phyloP scores from a whole-genome alignment of 768 basidiomycete genomes.

The Leccinellum albellum region DNA sequence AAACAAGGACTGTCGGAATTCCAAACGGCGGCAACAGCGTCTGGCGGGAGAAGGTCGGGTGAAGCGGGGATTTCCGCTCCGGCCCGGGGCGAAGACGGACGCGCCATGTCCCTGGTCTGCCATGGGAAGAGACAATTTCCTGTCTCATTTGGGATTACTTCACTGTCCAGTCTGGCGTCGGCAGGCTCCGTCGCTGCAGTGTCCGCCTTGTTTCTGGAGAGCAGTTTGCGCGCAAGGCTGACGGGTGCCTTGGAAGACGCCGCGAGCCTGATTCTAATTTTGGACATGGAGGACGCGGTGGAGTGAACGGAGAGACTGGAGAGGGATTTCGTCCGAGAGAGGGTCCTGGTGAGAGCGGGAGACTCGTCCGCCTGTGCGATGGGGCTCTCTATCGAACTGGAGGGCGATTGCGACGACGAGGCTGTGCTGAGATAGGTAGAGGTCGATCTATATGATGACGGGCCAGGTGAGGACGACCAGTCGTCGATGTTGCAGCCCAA shows the following conservation, averaged over 20 bases:
- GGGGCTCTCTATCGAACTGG: slow-evolving; percentile 12
- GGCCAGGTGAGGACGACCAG: slow-evolving; percentile 33
- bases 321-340: slow-evolving; percentile 52
- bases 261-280: slow-evolving; percentile 46
- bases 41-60: slow-evolving; percentile 4
- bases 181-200: slow-evolving; percentile 9
- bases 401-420: slow-evolving; percentile 14
- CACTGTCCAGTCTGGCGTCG: slow-evolving; percentile 8
- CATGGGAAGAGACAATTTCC: slow-evolving; percentile 42
- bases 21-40: slow-evolving; percentile 5
- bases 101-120: slow-evolving; percentile 33
- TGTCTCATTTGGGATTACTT: slow-evolving; percentile 24
- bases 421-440: slow-evolving; percentile 37
- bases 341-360: slow-evolving; percentile 27
- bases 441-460: slow-evolving; percentile 38
- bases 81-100: slow-evolving; percentile 7
- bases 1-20: slow-evolving; percentile 14
- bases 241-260: slow-evolving; percentile 39
- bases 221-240: slow-evolving; percentile 54
- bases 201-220: slow-evolving; percentile 41
- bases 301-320: slow-evolving; percentile 50
- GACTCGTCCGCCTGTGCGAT: slow-evolving; percentile 9
- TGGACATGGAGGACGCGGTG: slow-evolving; percentile 45
- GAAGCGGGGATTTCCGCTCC: slow-evolving; percentile 14
- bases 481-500: slow-evolving; percentile 42